Percentiles rank a stretch among this genome's conserved stretches.
These are phyloP conservation scores for Phaffomyces antillensis DNA, from an alignment of 805 yeast genomes.

Conservation along the genomic window DNA sequence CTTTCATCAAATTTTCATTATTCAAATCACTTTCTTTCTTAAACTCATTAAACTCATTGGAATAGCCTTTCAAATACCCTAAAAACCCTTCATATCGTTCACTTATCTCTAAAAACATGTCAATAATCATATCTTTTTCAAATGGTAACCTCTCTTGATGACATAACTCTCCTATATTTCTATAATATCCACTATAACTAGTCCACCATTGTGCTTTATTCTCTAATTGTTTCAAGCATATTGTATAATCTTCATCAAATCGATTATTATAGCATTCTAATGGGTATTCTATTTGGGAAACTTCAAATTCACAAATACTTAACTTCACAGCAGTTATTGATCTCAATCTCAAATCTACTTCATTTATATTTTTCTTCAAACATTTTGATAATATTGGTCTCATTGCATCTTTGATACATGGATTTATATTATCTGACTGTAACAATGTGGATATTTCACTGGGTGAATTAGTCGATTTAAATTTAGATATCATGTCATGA, in stretches of 20 bases:
- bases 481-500: slow-evolving; percentile 14
- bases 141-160: slow-evolving; percentile 43
- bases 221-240: slow-evolving; percentile 37
- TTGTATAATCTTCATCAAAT: slow-evolving; percentile 7
- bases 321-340: slow-evolving; percentile 38
- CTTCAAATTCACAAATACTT: slow-evolving; percentile 49
- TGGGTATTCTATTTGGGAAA: slow-evolving; percentile 32
- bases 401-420: slow-evolving; percentile 36
- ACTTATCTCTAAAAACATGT: slow-evolving; percentile 42
- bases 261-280: slow-evolving; percentile 22
- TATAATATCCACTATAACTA: slow-evolving; percentile 58
- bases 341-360: slow-evolving; percentile 26
- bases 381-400: slow-evolving; percentile 35
- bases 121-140: slow-evolving; percentile 43
- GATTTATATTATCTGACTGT: not conserved
- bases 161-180: slow-evolving; percentile 47
- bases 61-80: slow-evolving; percentile 14
- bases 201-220: slow-evolving; percentile 62
- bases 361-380: slow-evolving; percentile 32
- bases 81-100: slow-evolving; percentile 20
- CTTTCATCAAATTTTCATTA: not conserved
- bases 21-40: slow-evolving; percentile 4
- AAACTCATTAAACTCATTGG: slow-evolving; percentile 13
- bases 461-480: slow-evolving; percentile 11
- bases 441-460: not conserved